These are phyloP conservation scores for Aspergillus nomiae DNA, from an alignment of 2,329 filamentous ascomycete genomes.

Conservation along the genomic window DNA sequence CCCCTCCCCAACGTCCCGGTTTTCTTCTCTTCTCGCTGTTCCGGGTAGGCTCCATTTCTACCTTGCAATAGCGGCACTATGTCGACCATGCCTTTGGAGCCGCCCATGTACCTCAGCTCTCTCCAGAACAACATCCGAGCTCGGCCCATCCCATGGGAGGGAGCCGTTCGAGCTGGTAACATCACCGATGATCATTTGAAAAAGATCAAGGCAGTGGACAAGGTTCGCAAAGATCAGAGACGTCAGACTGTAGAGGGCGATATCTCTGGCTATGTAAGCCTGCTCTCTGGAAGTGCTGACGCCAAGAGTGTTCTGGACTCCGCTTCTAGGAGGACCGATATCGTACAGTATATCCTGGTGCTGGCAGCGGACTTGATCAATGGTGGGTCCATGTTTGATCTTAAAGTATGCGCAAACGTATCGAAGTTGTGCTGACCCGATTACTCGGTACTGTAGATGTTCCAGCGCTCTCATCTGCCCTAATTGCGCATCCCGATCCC, in stretches of 20 bases:
- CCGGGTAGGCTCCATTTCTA: conserved; percentile 14
- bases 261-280: conserved; percentile 73
- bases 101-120: conserved; percentile 82
- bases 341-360: conserved; percentile 93
- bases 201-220: conserved; percentile 96
- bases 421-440: neutral
- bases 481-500: conserved; percentile 70
- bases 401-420: neutral
- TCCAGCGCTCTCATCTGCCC: conserved; percentile 72
- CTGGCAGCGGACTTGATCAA: conserved; percentile 84
- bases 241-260: conserved; percentile 79
- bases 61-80: conserved; percentile 14
- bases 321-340: conserved; percentile 81
- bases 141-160: conserved; percentile 96
- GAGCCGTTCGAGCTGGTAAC: conserved; percentile 87
- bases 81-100: conserved; percentile 79
- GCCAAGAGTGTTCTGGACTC: conserved; percentile 79
- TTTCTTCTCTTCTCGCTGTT: conserved; percentile 12
- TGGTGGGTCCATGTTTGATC: conserved; percentile 54
- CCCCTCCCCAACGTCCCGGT: neutral
- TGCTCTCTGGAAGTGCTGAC: conserved; percentile 72
- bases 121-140: conserved; percentile 97
- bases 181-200: conserved; percentile 92
- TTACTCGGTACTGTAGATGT: conserved; percentile 60
- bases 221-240: conserved; percentile 88